A percentile compares a stretch with the other conserved stretches of the same genome.
These are phyloP conservation scores for Kodamaea kaohsiungensis DNA, from an alignment of 805 yeast species.

Conservation along the genomic window DNA sequence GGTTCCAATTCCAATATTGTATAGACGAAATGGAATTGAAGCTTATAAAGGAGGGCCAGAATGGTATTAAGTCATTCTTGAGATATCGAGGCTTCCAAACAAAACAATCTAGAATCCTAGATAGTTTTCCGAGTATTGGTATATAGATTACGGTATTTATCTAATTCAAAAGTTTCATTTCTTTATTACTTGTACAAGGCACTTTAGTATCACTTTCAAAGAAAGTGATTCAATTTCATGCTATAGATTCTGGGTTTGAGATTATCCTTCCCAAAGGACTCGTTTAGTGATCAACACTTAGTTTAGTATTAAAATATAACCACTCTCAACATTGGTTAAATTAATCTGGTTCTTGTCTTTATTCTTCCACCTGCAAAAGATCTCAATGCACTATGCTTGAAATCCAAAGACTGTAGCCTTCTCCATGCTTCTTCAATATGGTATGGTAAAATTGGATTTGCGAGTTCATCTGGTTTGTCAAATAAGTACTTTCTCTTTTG, in stretches of 20 bases:
- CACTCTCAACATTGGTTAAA: constrained; percentile 21
- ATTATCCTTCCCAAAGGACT: no score
- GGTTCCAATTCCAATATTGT: constrained; percentile 34
- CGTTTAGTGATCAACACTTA: background rate
- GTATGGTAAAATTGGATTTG: constrained; percentile 71
- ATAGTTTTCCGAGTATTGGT: background rate
- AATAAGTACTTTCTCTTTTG: constrained; percentile 58
- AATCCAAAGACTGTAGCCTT: constrained; percentile 58
- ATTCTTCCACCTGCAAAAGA: constrained; percentile 73
- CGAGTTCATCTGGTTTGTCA: constrained; percentile 86
- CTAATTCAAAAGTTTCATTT: background rate
- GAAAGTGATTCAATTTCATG: no score
- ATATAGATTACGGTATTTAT: background rate
- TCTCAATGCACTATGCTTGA: constrained; percentile 62
- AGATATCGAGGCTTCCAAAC: constrained; percentile 36
- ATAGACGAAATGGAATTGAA: constrained; percentile 25
- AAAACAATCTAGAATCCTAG: background rate
- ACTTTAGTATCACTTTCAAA: no score
- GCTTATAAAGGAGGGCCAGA: constrained; percentile 12
- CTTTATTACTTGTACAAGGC: no score
- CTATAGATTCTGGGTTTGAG: no score
- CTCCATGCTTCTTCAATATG: constrained; percentile 93
- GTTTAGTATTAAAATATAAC: no score
- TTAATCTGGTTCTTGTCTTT: constrained; percentile 51
- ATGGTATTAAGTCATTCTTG: constrained; percentile 28